Base-by-base conservation (phyloP, 345 rosid species). In the Noccaea caerulescens region DNA sequence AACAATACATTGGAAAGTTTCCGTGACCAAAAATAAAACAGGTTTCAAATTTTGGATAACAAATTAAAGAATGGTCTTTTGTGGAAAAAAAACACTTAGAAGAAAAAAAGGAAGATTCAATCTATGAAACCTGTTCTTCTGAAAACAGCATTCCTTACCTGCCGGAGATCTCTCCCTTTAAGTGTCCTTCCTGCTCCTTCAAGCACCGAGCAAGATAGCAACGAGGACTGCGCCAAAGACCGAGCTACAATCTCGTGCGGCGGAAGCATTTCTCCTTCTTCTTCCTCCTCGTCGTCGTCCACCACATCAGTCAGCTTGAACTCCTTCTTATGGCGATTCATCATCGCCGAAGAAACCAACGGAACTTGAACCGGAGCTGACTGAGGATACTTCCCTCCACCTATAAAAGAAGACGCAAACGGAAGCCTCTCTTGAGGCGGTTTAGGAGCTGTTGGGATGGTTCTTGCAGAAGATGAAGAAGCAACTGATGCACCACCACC, bases 181-280 rank as follows among this genome's bases (percentile, higher is more conserved):
- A 91, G 91, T 42, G 96, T 92, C 71, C 96, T 79, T 25, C 98
- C 98, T 1, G 82, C 92, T 30, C 96, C 98, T 76, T 89, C 98
- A 36, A 92, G 85, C 77, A 92, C 96, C 1, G 96, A 87, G 80
- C 85, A 83, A 2, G 93, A 77, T 42, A 89, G 18, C 23, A 71
- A 38, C 10, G 87, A 84, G 18, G 93, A 79, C 67, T 85, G 81
- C 10, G 91, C 77, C 66, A 80, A 69, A 32, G 82, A 81, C 82
- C 87, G 77, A 14, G 90, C 93, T 76, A 92, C 92, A 36, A 89
- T 85, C 87, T 87, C 92, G 49, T 92, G 98, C n/a, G 98, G 98
- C 27, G 96, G 92, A 70, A 91, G 80, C 89, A 84, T 83, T 75
- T 83, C 91, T 0, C 80, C 86, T 61, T 66, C 82, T 8, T 66